Conservation (phyloP, 2,329 filamentous ascomycete species). For the Tolypocladium inflatum region DNA sequence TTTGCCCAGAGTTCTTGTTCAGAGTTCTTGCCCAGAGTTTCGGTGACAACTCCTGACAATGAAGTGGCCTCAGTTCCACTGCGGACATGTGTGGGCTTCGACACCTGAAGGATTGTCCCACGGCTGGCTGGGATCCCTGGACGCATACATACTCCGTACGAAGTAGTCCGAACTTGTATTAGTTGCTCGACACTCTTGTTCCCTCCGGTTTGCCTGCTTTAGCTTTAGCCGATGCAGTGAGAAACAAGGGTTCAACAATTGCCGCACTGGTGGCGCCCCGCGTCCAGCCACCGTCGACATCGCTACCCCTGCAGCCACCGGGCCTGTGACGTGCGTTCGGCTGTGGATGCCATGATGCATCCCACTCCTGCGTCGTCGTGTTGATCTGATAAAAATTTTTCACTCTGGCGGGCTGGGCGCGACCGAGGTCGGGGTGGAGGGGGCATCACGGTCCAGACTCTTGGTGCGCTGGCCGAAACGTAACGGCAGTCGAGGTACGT, state of each 20-base stretch:
- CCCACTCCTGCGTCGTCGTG: neutral
- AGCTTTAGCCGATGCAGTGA: neutral
- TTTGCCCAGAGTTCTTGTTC: neutral
- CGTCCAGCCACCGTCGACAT: neutral
- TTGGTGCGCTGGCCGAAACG: neutral
- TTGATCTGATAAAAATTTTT: neutral
- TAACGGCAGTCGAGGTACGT: neutral
- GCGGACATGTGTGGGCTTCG: neutral
- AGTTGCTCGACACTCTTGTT: neutral
- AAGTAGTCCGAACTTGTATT: too few relatives aligned
- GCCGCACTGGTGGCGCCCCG: neutral
- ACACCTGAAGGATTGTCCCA: neutral
- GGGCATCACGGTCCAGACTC: neutral
- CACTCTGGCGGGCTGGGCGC: neutral
- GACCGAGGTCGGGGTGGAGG: neutral
- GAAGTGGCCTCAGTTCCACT: neutral
- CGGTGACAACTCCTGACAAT: neutral
- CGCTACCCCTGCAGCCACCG: neutral
- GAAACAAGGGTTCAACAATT: neutral
- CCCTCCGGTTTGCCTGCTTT: neutral
- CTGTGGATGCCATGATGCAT: neutral
- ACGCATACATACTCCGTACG: too few relatives aligned
- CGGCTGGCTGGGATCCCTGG: neutral
- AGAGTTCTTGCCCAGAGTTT: too few relatives aligned
- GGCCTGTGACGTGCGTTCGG: neutral